These are phyloP conservation scores for Fraxinus floribunda DNA, from an alignment of 305 asterid species.

Conservation along the genomic window DNA sequence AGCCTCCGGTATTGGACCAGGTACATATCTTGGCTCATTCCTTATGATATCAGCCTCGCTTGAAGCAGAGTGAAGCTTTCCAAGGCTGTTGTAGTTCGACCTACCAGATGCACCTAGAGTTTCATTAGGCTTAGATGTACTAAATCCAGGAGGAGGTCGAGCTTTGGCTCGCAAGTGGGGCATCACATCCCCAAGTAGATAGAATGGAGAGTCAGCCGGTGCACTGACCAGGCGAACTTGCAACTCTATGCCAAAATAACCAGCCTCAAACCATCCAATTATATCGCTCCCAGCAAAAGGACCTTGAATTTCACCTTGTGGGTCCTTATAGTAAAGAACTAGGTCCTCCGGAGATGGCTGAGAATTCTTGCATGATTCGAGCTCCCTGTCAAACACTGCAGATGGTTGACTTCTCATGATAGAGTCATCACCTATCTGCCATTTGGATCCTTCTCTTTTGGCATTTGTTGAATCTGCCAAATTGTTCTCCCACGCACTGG, in stretches of 20 bases:
- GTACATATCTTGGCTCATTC: constrained; percentile 46
- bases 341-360: constrained; percentile 72
- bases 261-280: constrained; percentile 82
- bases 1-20: constrained; percentile 47
- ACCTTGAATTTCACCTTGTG: constrained; percentile 77
- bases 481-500: constrained; percentile 34
- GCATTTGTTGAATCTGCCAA: constrained; percentile 38
- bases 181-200: constrained; percentile 77
- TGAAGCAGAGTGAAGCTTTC: constrained; percentile 40
- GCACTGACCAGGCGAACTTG: constrained; percentile 65
- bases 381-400: constrained; percentile 43
- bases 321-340: constrained; percentile 70
- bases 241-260: constrained; percentile 81
- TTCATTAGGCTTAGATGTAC: constrained; percentile 57
- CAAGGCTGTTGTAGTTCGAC: constrained; percentile 34
- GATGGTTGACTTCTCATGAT: constrained; percentile 49
- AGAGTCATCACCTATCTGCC: constrained; percentile 53
- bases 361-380: constrained; percentile 36
- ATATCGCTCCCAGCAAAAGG: constrained; percentile 76
- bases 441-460: constrained; percentile 41
- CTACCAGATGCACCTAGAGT: constrained; percentile 41
- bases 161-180: constrained; percentile 83
- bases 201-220: constrained; percentile 56
- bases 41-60: constrained; percentile 39
- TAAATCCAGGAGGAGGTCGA: constrained; percentile 88